Percentiles rank a stretch among this genome's conserved stretches.
Evolutionary conservation across 495 filamentous ascomycete species (phyloP).

Genomic region (Thozetella sp.): DNA sequence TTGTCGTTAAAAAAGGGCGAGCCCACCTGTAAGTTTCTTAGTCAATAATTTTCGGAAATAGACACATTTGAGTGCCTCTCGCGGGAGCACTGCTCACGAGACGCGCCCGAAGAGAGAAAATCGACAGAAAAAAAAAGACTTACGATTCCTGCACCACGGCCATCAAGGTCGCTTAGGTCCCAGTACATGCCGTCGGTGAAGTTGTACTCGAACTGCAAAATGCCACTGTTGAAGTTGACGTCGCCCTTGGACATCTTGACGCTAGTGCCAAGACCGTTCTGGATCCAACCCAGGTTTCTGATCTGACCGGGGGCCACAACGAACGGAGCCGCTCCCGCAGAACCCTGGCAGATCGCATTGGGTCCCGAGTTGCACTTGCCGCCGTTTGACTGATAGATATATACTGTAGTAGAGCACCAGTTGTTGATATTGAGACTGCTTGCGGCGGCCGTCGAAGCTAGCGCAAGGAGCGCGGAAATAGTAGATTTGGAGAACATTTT

Average conservation of each 20-base stretch:
- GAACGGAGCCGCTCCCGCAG: slow-evolving; percentile 1
- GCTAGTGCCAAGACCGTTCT: slow-evolving; percentile 6
- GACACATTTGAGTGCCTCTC: too few species aligned
- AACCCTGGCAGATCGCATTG: not conserved
- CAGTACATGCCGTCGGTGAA: slow-evolving; percentile 6
- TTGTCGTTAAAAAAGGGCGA: slow-evolving; percentile 13
- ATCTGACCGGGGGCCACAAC: not conserved
- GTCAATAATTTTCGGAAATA: too few species aligned
- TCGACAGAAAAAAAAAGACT: too few species aligned
- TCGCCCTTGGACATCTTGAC: slow-evolving; percentile 14
- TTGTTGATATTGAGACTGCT: slow-evolving; percentile 9
- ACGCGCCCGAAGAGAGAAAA: too few species aligned
- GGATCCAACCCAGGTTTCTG: slow-evolving; percentile 5
- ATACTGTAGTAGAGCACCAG: slow-evolving; percentile 7
- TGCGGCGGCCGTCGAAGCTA: not conserved
- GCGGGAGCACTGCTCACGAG: too few species aligned
- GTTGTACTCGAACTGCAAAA: slow-evolving; percentile 18
- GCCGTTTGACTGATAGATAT: slow-evolving; percentile 10
- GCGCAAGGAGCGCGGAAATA: not conserved
- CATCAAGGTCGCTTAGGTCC: slow-evolving; percentile 17
- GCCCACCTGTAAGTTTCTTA: too few species aligned
- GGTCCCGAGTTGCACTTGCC: slow-evolving; percentile 9
- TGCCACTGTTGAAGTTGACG: slow-evolving; percentile 5
- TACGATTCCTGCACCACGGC: slow-evolving; percentile 6
- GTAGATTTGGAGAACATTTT: not conserved